A percentile compares a stretch with the other conserved stretches of the same genome.
These are phyloP conservation scores for Chaetomiaceae sp. DNA, from an alignment of 2,329 filamentous ascomycete genomes.

Conservation along the genomic window DNA sequence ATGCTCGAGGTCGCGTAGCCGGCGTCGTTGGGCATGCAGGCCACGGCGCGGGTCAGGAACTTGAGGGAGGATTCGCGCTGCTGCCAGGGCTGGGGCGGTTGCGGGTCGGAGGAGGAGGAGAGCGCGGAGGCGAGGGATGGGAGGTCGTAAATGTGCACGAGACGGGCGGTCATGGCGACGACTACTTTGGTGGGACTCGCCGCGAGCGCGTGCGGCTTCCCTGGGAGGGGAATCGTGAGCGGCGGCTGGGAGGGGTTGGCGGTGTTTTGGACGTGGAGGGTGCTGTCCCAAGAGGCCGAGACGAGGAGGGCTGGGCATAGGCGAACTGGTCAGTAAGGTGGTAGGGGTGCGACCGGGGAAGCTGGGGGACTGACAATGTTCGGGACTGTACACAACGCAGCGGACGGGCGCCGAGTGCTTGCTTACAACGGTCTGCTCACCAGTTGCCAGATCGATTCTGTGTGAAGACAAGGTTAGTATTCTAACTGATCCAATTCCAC, in stretches of 20 bases:
- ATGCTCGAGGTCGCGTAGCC: constrained; percentile 91
- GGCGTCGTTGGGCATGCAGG: constrained; percentile 93
- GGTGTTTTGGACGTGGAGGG: constrained; percentile 75
- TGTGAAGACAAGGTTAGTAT: background rate
- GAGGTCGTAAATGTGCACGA: constrained; percentile 93
- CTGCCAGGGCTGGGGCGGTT: constrained; percentile 71
- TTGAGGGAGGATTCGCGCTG: constrained; percentile 89
- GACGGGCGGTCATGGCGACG: constrained; percentile 88
- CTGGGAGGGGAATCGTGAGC: constrained; percentile 65
- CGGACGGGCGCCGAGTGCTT: constrained; percentile 75
- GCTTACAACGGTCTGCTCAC: constrained; percentile 67
- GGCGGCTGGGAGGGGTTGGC: constrained; percentile 44
- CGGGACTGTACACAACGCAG: constrained; percentile 72
- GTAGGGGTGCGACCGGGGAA: background rate
- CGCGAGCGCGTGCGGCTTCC: constrained; percentile 84
- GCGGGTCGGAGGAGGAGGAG: constrained; percentile 33
- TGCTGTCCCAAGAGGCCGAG: constrained; percentile 90
- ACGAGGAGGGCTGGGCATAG: constrained; percentile 58
- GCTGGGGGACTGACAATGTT: constrained; percentile 50
- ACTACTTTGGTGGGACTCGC: constrained; percentile 74
- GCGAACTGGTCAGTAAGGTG: background rate
- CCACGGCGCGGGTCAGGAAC: constrained; percentile 88
- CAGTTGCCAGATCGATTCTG: constrained; percentile 63
- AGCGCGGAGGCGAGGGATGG: constrained; percentile 55
- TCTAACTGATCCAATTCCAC: background rate